Percentiles rank a stretch among this genome's conserved stretches.
Evolutionary conservation across 2,329 filamentous ascomycete species (phyloP).

Genomic region (Mariannaea elegans): DNA sequence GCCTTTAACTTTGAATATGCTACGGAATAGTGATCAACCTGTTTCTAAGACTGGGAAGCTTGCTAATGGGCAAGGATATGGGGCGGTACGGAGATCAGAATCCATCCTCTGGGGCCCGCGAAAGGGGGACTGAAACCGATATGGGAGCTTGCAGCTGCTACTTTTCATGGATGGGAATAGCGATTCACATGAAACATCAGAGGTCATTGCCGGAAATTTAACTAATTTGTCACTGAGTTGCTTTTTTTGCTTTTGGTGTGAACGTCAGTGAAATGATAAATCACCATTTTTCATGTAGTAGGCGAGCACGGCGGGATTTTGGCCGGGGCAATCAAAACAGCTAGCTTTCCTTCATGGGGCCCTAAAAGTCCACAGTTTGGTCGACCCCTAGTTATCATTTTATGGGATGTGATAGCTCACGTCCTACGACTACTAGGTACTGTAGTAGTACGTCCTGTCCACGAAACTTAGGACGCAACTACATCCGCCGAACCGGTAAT

Average conservation of each 20-base stretch:
- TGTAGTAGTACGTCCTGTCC: neutral
- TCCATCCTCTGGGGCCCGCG: neutral
- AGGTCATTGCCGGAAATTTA: neutral
- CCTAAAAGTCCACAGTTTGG: neutral
- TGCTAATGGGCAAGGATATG: no score
- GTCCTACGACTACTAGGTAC: neutral
- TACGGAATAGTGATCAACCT: no score
- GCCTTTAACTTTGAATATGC: neutral
- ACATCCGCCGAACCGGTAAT: neutral
- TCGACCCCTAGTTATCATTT: neutral
- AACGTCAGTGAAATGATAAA: neutral
- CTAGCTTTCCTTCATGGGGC: neutral
- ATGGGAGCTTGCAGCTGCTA: neutral
- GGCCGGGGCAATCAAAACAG: neutral
- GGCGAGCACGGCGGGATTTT: no score
- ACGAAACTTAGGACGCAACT: neutral
- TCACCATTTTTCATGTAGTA: neutral
- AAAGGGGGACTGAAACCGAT: neutral
- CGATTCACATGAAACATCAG: neutral
- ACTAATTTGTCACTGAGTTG: neutral
- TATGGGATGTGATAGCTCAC: neutral
- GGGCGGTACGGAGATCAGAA: neutral
- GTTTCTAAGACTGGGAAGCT: no score
- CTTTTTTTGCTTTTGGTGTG: neutral
- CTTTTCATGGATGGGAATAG: neutral